These are phyloP conservation scores for Francoa sonchifolia DNA, from an alignment of 441 rosid species.

Conservation along the genomic window DNA sequence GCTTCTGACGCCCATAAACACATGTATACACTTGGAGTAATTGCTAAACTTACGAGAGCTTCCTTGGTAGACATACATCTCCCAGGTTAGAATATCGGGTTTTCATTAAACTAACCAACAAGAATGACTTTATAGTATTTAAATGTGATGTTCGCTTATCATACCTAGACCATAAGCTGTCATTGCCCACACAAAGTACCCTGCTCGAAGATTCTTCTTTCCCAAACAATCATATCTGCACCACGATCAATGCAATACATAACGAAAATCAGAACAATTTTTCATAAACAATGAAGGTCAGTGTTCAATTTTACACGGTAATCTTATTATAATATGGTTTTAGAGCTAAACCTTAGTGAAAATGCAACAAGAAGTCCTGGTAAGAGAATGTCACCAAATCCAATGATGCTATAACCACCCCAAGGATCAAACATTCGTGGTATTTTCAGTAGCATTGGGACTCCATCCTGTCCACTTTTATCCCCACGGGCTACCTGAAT, in stretches of 20 bases:
- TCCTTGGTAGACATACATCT: no score
- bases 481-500: constrained; percentile 72
- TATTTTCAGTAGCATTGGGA: constrained; percentile 66
- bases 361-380: constrained; percentile 61
- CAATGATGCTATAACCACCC: constrained; percentile 76
- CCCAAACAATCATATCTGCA: constrained; percentile 40
- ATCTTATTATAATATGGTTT: no score
- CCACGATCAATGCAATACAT: neutral
- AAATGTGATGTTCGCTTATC: neutral
- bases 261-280: neutral
- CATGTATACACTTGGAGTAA: no score
- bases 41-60: no score
- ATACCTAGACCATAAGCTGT: constrained; percentile 42
- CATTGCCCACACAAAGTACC: constrained; percentile 48
- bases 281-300: neutral
- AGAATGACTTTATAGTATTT: neutral
- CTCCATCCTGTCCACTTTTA: constrained; percentile 66
- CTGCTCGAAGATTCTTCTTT: constrained; percentile 27
- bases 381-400: constrained; percentile 66
- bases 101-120: no score
- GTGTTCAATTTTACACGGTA: neutral
- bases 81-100: no score
- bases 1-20: no score
- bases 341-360: constrained; percentile 41
- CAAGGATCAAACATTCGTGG: constrained; percentile 77